phyloP scores from a whole-genome alignment of 495 filamentous ascomycete genomes.

The Lentithecium fluviatile region DNA sequence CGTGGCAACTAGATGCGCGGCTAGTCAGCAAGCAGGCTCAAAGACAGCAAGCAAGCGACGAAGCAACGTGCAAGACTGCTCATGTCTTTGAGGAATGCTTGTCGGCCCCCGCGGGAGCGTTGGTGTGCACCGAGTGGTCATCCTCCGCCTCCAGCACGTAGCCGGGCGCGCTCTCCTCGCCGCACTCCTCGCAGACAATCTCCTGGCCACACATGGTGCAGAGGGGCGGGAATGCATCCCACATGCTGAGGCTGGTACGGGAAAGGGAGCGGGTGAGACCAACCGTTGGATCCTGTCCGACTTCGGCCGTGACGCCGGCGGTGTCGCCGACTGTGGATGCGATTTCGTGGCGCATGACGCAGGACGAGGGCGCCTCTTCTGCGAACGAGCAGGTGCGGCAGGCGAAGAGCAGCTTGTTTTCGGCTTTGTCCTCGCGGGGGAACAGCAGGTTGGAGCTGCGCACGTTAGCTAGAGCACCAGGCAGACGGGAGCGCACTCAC shows the following conservation, averaged over 20 bases:
- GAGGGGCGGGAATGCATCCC: constrained; percentile 39
- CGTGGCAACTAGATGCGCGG: constrained; percentile 69
- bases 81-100: constrained; percentile 32
- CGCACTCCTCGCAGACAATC: constrained; percentile 52
- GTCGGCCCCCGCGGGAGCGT: constrained; percentile 20
- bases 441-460: constrained; percentile 91
- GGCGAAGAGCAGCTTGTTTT: constrained; percentile 65
- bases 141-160: constrained; percentile 40
- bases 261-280: constrained; percentile 55
- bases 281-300: constrained; percentile 96
- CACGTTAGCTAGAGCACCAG: constrained; percentile 16
- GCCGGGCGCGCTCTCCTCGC: constrained; percentile 38
- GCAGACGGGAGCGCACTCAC: constrained; percentile 44
- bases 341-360: constrained; percentile 89
- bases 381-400: constrained; percentile 91
- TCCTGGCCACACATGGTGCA: constrained; percentile 56
- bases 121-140: constrained; percentile 13
- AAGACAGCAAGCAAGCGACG: constrained; percentile 32
- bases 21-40: constrained; percentile 37
- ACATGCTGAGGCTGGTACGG: constrained; percentile 34
- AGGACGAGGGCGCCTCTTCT: constrained; percentile 78
- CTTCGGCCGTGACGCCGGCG: constrained; percentile 94
- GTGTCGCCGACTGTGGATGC: constrained; percentile 89
- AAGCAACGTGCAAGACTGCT: constrained; percentile 32
- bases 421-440: constrained; percentile 79